Conservation (phyloP, 1,284 basidiomycete genomes). For the Sanghuangporus baumii region DNA sequence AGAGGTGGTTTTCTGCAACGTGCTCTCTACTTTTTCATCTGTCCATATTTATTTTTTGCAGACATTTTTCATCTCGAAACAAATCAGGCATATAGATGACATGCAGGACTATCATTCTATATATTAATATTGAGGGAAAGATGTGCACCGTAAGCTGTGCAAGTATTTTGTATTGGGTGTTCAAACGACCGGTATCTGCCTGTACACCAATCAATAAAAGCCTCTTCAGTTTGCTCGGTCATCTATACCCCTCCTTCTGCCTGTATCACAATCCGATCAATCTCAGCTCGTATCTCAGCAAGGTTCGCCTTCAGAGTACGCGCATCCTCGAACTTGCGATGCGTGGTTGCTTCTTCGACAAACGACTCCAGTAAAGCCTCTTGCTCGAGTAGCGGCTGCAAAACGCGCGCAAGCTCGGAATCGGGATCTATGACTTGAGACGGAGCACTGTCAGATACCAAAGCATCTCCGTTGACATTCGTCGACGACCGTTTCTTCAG, state of each 20-base stretch:
- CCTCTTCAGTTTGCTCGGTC: not conserved
- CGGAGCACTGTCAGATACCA: constrained; percentile 21
- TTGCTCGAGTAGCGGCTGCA: constrained; percentile 88
- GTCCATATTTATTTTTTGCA: too few species aligned
- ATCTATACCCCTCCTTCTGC: constrained; percentile 22
- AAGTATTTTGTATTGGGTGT: too few species aligned
- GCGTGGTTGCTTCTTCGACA: constrained; percentile 75
- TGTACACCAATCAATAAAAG: not conserved
- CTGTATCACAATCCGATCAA: constrained; percentile 57
- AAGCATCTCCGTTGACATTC: constrained; percentile 21
- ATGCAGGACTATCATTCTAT: too few species aligned
- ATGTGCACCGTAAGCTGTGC: too few species aligned
- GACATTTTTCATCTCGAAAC: too few species aligned
- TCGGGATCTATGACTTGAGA: constrained; percentile 50
- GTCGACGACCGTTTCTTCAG: constrained; percentile 36
- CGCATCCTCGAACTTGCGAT: constrained; percentile 87
- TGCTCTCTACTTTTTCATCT: too few species aligned
- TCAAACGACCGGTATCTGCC: too few species aligned
- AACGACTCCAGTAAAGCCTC: constrained; percentile 83
- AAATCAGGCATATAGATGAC: too few species aligned
- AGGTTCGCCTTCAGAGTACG: constrained; percentile 72
- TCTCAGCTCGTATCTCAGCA: constrained; percentile 75
- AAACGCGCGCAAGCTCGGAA: constrained; percentile 58
- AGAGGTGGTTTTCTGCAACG: too few species aligned
- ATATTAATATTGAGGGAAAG: too few species aligned